Evolutionary conservation across 2,329 filamentous ascomycete species (phyloP).

Genomic region (Diplodia intermedia): DNA sequence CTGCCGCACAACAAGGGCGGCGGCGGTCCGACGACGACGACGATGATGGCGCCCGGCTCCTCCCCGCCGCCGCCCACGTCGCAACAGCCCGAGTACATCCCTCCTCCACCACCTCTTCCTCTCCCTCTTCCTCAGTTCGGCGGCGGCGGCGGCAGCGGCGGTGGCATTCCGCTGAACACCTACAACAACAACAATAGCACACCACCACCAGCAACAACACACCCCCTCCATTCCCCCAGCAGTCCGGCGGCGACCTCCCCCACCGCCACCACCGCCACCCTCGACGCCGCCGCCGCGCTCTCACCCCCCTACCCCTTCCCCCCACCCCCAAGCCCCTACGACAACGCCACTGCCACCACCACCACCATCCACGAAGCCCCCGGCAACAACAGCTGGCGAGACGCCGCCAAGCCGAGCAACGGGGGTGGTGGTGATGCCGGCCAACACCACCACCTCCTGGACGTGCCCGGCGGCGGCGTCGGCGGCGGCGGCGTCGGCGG

Average conservation of each 20-base stretch:
- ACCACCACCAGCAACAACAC: no score
- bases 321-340: neutral
- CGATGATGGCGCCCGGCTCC: neutral
- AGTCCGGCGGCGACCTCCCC: neutral
- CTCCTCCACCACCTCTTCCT: no score
- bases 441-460: neutral
- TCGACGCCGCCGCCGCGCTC: neutral
- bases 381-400: neutral
- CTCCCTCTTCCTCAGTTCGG: no score
- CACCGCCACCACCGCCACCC: neutral
- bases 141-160: neutral
- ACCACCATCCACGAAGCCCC: neutral
- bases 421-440: no score
- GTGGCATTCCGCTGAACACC: no score
- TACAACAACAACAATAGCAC: neutral
- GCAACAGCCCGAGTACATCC: neutral
- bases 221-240: no score
- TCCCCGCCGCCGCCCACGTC: neutral
- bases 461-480: neutral
- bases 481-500: neutral
- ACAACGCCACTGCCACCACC: neutral
- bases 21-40: neutral
- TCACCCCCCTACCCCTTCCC: neutral
- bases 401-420: no score
- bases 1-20: neutral